Conservation (phyloP, 139 green algal genomes). For the Micromonas pusilla region DNA sequence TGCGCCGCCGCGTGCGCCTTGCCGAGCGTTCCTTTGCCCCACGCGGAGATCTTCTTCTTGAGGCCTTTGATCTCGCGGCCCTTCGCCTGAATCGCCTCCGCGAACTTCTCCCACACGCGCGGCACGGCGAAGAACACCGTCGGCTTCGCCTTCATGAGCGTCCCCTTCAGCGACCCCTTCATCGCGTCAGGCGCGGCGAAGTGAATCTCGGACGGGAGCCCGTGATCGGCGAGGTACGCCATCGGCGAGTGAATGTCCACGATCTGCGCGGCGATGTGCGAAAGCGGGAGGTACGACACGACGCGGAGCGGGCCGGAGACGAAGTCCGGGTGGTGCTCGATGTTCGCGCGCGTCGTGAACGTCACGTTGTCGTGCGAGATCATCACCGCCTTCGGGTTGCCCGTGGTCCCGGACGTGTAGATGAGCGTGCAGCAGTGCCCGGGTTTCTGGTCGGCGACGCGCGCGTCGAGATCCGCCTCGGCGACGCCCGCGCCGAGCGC, state of each 20-base stretch:
- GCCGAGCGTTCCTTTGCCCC: neutral
- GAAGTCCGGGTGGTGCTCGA: slow-evolving; percentile 5
- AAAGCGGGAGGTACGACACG: slow-evolving; percentile 29
- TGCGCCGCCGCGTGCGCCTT: neutral
- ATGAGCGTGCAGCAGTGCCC: slow-evolving; percentile 33
- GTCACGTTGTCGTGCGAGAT: slow-evolving; percentile 32
- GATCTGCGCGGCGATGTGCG: slow-evolving; percentile 29
- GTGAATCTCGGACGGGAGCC: neutral
- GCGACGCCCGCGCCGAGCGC: slow-evolving; percentile 2
- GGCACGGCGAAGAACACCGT: slow-evolving; percentile 36
- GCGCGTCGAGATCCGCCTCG: slow-evolving; percentile 11
- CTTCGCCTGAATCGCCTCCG: slow-evolving; percentile 12
- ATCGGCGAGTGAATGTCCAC: slow-evolving; percentile 26
- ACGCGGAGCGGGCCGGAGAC: slow-evolving; percentile 5
- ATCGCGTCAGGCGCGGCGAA: slow-evolving; percentile 25
- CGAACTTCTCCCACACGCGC: slow-evolving; percentile 32
- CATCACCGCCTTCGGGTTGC: slow-evolving; percentile 33
- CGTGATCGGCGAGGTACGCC: neutral
- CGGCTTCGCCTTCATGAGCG: slow-evolving; percentile 20
- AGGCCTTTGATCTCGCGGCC: slow-evolving; percentile 3
- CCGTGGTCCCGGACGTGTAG: slow-evolving; percentile 33
- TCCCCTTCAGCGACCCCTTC: slow-evolving; percentile 25
- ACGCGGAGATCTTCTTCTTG: slow-evolving; percentile 20
- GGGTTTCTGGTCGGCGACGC: slow-evolving; percentile 21
- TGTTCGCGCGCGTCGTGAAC: neutral